Base-by-base conservation (phyloP, 1,284 basidiomycete genomes). In the Ustilago curta region DNA sequence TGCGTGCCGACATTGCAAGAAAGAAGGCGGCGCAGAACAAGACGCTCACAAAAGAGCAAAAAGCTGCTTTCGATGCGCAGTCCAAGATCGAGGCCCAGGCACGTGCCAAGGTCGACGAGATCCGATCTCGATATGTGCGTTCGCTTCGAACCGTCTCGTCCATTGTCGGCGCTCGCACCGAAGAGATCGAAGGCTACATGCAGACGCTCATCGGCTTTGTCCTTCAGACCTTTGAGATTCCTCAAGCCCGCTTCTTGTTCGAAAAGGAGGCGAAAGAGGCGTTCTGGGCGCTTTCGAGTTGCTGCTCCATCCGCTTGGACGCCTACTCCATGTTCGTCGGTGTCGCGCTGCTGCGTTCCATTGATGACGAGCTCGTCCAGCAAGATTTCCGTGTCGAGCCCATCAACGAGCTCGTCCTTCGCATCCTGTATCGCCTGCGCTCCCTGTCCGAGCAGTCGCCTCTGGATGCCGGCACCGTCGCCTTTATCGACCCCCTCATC, bases 391-490 rank as follows among this genome's bases (percentile, higher is more conserved):
- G 67, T 12, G 58, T 62, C 47, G 83, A 84, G 63, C 59, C 81
- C 12, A 60, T 77, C 21, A 69, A 71, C 35, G 94, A 89, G 19
- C 88, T 97, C 27, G 88, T 95, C 31, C 88, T 93, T 44, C 92
- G 96, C 19, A 91, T 98, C 2, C 87, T 99, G 1, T 94, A 97
- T 84, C 91, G 93, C 32, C 85, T 99, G 2, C 91, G 93, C 32
- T 92, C 90, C 64, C 87, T 95, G 2, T 91, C 93, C 0, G 93
- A 96, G 76, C 91, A 93, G 79, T 86, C 89, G 0, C 90, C 93
- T 0, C 91, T 99, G 51, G 93, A 97, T 81, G 88, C 91, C 0
- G 90, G 91, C 0, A 94, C 94, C 0, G 95, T 93, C 84, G 90
- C 92, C 0, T 93, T 96, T 77, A 86, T 90, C 1, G 91, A 91